These are phyloP conservation scores for Salix brachista DNA, from an alignment of 345 rosid species.

Conservation along the genomic window DNA sequence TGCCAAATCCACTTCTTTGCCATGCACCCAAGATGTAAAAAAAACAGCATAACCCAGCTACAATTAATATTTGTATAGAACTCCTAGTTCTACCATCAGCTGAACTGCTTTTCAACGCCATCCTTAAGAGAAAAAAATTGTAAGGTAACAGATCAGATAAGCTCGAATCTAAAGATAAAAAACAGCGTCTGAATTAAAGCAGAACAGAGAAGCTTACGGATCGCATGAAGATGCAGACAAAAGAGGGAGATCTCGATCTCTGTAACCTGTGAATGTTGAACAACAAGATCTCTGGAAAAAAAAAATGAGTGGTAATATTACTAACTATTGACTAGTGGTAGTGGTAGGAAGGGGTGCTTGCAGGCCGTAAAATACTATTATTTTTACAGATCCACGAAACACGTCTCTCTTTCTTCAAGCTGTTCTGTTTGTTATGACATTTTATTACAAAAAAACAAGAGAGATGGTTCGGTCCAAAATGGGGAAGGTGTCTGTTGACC, in stretches of 20 bases:
- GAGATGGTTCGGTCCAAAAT: too few relatives aligned
- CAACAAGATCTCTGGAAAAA: neutral
- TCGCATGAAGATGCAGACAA: neutral
- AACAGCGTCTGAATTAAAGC: neutral
- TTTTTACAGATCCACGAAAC: too few relatives aligned
- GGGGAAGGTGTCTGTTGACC: too few relatives aligned
- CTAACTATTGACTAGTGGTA: too few relatives aligned
- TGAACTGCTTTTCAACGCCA: slow-evolving; percentile 73
- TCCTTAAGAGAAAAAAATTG: slow-evolving; percentile 7
- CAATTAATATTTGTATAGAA: slow-evolving; percentile 75
- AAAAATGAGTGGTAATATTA: too few relatives aligned
- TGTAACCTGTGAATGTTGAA: neutral
- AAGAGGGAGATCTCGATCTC: neutral
- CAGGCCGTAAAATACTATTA: too few relatives aligned
- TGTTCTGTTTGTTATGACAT: too few relatives aligned
- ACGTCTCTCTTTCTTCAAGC: too few relatives aligned
- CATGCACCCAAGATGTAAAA: slow-evolving; percentile 94
- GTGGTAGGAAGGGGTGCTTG: too few relatives aligned
- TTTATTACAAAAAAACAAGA: too few relatives aligned
- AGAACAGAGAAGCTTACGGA: neutral
- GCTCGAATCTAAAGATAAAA: neutral
- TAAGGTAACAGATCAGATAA: neutral
- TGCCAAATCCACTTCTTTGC: slow-evolving; percentile 97
- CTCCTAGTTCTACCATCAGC: slow-evolving; percentile 83
- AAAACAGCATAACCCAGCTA: slow-evolving; percentile 79